Percentiles rank a stretch among this genome's conserved stretches.
Evolutionary conservation across 495 filamentous ascomycete species (phyloP).

Genomic region (Aspergillus sclerotioniger): DNA sequence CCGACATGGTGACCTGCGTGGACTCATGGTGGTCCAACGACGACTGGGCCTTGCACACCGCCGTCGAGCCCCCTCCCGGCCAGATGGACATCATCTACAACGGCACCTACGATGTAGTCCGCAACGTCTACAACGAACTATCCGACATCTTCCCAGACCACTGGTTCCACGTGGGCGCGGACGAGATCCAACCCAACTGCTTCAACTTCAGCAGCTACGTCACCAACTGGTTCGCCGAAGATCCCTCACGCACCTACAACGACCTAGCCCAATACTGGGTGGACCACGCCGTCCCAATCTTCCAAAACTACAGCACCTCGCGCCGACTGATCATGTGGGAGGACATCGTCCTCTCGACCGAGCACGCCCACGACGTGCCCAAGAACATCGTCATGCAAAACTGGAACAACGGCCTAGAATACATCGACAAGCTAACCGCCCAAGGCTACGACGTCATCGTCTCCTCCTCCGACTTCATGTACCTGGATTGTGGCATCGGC

Average conservation of each 20-base stretch:
- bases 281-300: constrained; percentile 54
- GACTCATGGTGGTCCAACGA: constrained; percentile 60
- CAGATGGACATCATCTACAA: constrained; percentile 56
- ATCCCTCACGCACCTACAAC: constrained; percentile 49
- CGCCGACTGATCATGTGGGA: constrained; percentile 58
- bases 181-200: constrained; percentile 53
- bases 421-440: constrained; percentile 52
- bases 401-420: constrained; percentile 53
- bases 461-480: constrained; percentile 53
- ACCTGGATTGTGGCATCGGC: constrained; percentile 56
- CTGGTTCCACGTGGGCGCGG: constrained; percentile 56
- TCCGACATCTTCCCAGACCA: constrained; percentile 51
- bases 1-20: constrained; percentile 48
- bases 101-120: constrained; percentile 52
- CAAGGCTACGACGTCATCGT: constrained; percentile 55
- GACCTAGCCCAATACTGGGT: constrained; percentile 56
- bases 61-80: constrained; percentile 55
- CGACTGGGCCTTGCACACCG: constrained; percentile 48
- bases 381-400: constrained; percentile 53
- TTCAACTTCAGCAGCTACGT: constrained; percentile 53
- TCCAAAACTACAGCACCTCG: constrained; percentile 34
- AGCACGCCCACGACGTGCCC: constrained; percentile 44
- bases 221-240: constrained; percentile 47
- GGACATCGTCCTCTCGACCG: constrained; percentile 44
- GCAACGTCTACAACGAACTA: constrained; percentile 52